Evolutionary conservation across 805 yeast genomes (phyloP), one percentile per base, ranked within the genome.

Genomic region (Vanderwaltozyma tropicalis): DNA sequence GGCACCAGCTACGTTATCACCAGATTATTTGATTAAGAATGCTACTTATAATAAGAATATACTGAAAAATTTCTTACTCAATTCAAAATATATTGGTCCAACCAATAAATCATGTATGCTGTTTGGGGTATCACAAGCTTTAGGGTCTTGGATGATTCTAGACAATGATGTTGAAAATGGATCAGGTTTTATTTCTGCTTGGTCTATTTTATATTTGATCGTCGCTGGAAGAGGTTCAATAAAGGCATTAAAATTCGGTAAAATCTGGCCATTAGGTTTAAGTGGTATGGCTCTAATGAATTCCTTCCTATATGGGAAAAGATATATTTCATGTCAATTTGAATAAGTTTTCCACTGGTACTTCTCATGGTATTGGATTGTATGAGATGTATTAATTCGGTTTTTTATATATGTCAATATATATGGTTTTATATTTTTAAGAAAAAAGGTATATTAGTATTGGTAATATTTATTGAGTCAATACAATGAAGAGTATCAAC

Each of bases 121-220:
- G 10, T 82, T 82, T 54, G 81, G 85, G 5, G 61, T 71, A 1
- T 76, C 82, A 28, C 62, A 72, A 40, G 76, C 76, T 1, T 56
- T 80, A 15, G 89, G 89, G 19, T 77, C 83, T 3, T 80, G 74
- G 65, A 80, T 87, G 66, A 71, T 80, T 29, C 67, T 68, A 45
- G 96, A 87, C 53, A 79, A 83, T 13, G 95, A 86, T 50, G 60
- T 75, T 16, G 69, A 71, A 32, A 78, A 82, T 59, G 96, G 94
- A 3, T 69, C 89, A 1, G 95, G 95, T 0, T 80, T 87, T 51
- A 64, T 72, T 6, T 67, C 74, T 49, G 94, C 92, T 2, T 88
- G 96, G 95, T 74, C 84, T 7, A 57, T 81, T 7, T 59, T 87
- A 41, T 88, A 84, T 50, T 53, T 80, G 41, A 54, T 87, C 11